These are phyloP conservation scores for Clarkia xantiana DNA, from an alignment of 345 rosid genomes.

Conservation along the genomic window DNA sequence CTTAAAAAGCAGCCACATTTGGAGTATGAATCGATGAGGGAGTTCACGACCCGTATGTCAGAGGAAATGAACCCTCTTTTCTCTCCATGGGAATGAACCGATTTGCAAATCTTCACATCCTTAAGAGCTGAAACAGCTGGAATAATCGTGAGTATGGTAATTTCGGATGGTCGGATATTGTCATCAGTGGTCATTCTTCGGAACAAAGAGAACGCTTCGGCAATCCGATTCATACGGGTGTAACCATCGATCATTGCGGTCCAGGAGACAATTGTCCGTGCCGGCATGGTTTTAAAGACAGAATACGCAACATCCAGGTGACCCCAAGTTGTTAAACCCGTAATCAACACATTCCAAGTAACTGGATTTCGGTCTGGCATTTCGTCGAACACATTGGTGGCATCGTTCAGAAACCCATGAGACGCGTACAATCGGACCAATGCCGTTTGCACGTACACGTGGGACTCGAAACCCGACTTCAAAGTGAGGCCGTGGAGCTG, in stretches of 20 bases:
- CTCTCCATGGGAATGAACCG: conserved; percentile 45
- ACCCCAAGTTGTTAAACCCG: conserved; percentile 51
- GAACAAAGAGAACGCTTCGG: conserved; percentile 52
- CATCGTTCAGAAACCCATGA: conserved; percentile 16
- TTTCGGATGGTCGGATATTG: conserved; percentile 37
- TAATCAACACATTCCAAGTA: conserved; percentile 73
- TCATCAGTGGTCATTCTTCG: conserved; percentile 44
- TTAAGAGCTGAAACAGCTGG: conserved; percentile 47
- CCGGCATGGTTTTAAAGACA: conserved; percentile 52
- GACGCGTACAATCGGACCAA: conserved; percentile 29
- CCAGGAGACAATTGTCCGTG: conserved; percentile 61
- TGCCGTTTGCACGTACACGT: conserved; percentile 64
- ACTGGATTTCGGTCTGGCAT: conserved; percentile 51
- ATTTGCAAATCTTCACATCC: conserved; percentile 29
- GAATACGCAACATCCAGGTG: conserved; percentile 39
- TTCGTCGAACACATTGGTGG: conserved; percentile 44
- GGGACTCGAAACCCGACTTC: conserved; percentile 44
- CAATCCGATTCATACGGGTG: conserved; percentile 25
- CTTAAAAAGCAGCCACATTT: conserved; percentile 63
- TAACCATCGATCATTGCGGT: conserved; percentile 73
- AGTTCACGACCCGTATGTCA: conserved; percentile 52
- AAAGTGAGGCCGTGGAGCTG: conserved; percentile 45
- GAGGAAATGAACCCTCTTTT: conserved; percentile 39
- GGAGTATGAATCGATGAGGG: conserved; percentile 54
- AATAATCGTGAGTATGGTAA: conserved; percentile 51